Evolutionary conservation across 2,329 filamentous ascomycete species (phyloP).

Genomic region (Stemphylium beticola): DNA sequence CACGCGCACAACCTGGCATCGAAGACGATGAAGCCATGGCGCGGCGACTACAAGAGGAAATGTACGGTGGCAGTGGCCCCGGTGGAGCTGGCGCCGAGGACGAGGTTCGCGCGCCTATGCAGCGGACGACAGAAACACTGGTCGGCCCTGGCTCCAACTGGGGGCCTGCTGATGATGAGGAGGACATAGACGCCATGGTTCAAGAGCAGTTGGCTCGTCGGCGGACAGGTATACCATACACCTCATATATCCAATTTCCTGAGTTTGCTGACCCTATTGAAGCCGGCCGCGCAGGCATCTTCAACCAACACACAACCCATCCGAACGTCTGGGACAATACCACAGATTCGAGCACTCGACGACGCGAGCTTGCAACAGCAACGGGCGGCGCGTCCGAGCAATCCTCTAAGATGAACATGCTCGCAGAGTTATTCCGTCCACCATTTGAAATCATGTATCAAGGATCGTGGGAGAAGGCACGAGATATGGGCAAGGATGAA

Average conservation of each 20-base stretch:
- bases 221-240: constrained; percentile 32
- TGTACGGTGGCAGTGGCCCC: constrained; percentile 68
- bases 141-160: constrained; percentile 72
- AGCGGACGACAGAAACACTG: constrained; percentile 87
- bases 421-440: constrained; percentile 91
- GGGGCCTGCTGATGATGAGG: constrained; percentile 54
- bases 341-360: constrained; percentile 54
- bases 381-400: constrained; percentile 70
- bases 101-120: constrained; percentile 88
- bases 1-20: constrained; percentile 49
- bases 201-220: constrained; percentile 68
- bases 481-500: constrained; percentile 82
- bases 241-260: constrained; percentile 20
- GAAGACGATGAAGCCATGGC: constrained; percentile 96
- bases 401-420: constrained; percentile 73
- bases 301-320: constrained; percentile 67
- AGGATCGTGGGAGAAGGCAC: constrained; percentile 80
- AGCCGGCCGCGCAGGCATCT: constrained; percentile 63
- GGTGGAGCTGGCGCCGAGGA: constrained; percentile 48
- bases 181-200: constrained; percentile 65
- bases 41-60: constrained; percentile 86
- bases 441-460: constrained; percentile 88
- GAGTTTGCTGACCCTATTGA: constrained; percentile 36
- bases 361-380: constrained; percentile 62
- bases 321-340: constrained; percentile 66